Percentiles rank a stretch among this genome's conserved stretches.
These are phyloP conservation scores for Backusella macrospora DNA, from an alignment of 192 early-diverging fungal species.

Conservation along the genomic window DNA sequence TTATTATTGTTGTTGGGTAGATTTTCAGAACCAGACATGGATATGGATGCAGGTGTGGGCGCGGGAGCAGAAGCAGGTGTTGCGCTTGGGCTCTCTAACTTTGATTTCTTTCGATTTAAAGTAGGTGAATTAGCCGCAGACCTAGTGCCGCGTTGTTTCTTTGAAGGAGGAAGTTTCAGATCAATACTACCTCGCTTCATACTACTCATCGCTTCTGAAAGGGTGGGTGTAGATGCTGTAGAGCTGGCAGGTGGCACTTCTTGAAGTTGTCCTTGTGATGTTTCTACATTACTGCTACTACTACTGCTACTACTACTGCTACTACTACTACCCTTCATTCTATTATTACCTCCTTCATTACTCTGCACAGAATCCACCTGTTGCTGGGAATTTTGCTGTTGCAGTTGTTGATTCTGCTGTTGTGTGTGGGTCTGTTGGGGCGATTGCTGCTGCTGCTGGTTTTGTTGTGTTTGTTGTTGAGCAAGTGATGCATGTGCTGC, in stretches of 20 bases:
- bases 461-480: background rate
- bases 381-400: constrained; percentile 18
- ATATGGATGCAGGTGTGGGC: background rate
- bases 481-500: constrained; percentile 8
- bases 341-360: background rate
- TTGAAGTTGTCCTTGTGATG: background rate
- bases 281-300: no score
- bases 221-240: constrained; percentile 4
- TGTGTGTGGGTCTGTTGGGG: background rate
- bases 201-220: background rate
- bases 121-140: constrained; percentile 18
- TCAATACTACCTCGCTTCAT: constrained; percentile 39
- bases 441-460: background rate
- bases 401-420: constrained; percentile 28
- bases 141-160: constrained; percentile 29
- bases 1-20: background rate
- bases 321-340: background rate
- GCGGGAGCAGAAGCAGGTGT: constrained; percentile 7
- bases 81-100: background rate
- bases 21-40: background rate
- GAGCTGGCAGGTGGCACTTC: background rate
- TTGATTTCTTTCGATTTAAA: background rate
- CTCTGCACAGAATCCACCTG: background rate
- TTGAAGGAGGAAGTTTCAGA: constrained; percentile 34
- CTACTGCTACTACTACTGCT: background rate